Evolutionary conservation across 2,329 filamentous ascomycete genomes (phyloP).

Genomic region (Calonectria honghensis): DNA sequence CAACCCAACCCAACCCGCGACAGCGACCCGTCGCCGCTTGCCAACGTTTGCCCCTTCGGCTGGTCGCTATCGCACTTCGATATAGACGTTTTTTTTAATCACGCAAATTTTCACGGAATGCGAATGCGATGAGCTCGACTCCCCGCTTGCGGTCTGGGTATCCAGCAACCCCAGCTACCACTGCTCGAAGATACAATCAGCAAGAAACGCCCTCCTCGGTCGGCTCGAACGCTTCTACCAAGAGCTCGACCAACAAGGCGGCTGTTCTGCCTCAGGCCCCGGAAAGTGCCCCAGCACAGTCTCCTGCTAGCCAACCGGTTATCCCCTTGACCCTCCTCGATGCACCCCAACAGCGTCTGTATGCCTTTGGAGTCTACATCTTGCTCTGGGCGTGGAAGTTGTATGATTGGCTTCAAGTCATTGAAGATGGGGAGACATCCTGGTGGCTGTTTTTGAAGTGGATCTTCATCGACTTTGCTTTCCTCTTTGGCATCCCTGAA

Average conservation of each 20-base stretch:
- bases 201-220: constrained; percentile 59
- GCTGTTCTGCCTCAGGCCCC: constrained; percentile 68
- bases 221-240: constrained; percentile 56
- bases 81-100: constrained; percentile 45
- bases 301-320: constrained; percentile 72
- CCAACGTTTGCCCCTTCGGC: constrained; percentile 23
- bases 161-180: constrained; percentile 81
- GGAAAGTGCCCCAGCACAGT: constrained; percentile 59
- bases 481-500: constrained; percentile 90
- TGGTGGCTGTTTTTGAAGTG: constrained; percentile 95
- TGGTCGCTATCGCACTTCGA: constrained; percentile 41
- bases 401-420: constrained; percentile 87
- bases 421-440: constrained; percentile 90
- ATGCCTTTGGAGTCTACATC: constrained; percentile 87
- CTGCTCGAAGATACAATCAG: constrained; percentile 60
- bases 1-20: constrained; percentile 42
- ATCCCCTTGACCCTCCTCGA: constrained; percentile 90
- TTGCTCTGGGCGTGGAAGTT: constrained; percentile 87
- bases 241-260: constrained; percentile 56
- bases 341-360: constrained; percentile 92
- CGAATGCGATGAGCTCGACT: constrained; percentile 90
- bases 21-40: constrained; percentile 35
- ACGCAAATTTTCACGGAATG: constrained; percentile 69
- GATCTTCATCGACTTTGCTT: constrained; percentile 89
- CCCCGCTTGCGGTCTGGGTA: constrained; percentile 89